Evolutionary conservation across 495 filamentous ascomycete genomes (phyloP).

Genomic region (Haplographium delicatum): DNA sequence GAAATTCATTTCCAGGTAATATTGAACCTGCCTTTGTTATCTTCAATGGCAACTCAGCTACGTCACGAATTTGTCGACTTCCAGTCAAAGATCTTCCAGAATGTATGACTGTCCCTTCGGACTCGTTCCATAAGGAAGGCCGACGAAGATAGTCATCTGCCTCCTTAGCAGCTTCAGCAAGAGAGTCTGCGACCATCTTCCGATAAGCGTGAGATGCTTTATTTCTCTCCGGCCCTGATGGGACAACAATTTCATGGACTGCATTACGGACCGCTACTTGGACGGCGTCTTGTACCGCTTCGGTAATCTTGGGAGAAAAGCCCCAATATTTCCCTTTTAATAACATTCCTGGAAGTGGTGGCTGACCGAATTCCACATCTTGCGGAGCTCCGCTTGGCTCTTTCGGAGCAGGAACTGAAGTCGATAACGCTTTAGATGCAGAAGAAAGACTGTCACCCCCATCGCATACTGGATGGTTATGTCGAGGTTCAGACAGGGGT

Average conservation of each 20-base stretch:
- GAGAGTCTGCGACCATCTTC: constrained; percentile 11
- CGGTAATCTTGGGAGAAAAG: constrained; percentile 18
- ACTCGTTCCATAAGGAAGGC: constrained; percentile 9
- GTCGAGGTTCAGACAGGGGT: no score
- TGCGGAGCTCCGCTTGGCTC: background rate
- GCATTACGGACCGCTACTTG: constrained; percentile 18
- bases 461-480: no score
- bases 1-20: background rate
- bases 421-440: no score
- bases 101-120: constrained; percentile 4
- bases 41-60: no score
- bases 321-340: constrained; percentile 22
- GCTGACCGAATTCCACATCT: background rate
- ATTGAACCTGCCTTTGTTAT: no score
- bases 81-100: background rate
- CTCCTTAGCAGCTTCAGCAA: constrained; percentile 8
- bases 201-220: constrained; percentile 11
- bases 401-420: no score
- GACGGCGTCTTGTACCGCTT: constrained; percentile 20
- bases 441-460: no score
- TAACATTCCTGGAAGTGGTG: background rate
- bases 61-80: no score
- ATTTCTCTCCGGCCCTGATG: constrained; percentile 10
- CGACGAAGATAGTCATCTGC: constrained; percentile 16
- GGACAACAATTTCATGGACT: constrained; percentile 9